Conservation (phyloP, 148 eudicot genomes). For the Hydrangea macrophylla region DNA sequence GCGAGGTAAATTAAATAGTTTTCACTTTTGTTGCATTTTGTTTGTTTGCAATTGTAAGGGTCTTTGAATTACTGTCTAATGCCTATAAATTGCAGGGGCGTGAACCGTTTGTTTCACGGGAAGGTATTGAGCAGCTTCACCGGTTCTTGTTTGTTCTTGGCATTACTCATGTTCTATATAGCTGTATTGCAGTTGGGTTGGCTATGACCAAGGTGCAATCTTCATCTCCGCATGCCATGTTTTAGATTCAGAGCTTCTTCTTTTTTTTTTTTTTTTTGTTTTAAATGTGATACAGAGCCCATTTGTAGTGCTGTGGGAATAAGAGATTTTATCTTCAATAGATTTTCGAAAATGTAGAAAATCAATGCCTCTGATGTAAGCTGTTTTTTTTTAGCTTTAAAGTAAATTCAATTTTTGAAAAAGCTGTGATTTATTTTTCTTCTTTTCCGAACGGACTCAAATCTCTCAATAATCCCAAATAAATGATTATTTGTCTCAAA, state of each 20-base stretch:
- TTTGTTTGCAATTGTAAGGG: background rate
- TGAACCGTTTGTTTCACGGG: constrained; percentile 91
- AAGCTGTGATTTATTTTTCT: no score
- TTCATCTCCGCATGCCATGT: background rate
- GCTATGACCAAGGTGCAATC: constrained; percentile 84
- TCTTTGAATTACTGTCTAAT: background rate
- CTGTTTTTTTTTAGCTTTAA: no score
- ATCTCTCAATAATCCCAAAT: no score
- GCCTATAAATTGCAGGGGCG: constrained; percentile 54
- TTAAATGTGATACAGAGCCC: no score
- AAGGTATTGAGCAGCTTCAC: constrained; percentile 98
- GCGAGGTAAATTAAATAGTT: constrained; percentile 50
- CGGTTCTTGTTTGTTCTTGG: constrained; percentile 98
- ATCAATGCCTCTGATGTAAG: background rate
- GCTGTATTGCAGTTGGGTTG: constrained; percentile 77
- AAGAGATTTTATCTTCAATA: background rate
- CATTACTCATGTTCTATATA: constrained; percentile 86
- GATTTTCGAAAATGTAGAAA: background rate
- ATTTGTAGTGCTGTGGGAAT: no score
- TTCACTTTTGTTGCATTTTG: background rate
- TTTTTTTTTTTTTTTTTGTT: no score
- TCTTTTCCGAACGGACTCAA: no score
- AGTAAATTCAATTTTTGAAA: no score
- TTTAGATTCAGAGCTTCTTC: background rate
- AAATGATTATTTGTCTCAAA: no score